phyloP scores from a whole-genome alignment of 2,329 filamentous ascomycete species.

The Xylariales sp. region DNA sequence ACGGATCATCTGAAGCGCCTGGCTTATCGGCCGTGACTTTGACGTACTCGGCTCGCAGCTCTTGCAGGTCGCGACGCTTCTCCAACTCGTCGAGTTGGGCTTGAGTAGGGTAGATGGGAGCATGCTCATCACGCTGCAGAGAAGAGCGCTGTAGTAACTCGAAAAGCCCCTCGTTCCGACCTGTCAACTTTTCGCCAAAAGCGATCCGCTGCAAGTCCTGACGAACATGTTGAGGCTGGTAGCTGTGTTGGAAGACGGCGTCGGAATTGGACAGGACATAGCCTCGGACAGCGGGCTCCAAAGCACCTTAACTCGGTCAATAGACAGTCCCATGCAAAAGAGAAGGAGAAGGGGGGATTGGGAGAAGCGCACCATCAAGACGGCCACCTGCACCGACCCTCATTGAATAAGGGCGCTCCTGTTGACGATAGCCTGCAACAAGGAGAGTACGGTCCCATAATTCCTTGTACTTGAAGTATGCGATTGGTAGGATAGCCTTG shows the following conservation, averaged over 20 bases:
- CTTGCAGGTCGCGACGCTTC: background rate
- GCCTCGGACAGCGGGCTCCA: background rate
- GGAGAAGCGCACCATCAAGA: background rate
- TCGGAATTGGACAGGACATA: conserved; percentile 1
- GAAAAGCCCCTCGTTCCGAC: background rate
- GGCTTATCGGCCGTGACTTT: background rate
- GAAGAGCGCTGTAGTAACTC: background rate
- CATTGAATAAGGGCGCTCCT: background rate
- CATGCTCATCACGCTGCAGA: background rate
- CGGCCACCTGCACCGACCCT: conserved; percentile 1
- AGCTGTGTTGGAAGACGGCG: background rate
- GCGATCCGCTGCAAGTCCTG: background rate
- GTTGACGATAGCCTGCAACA: background rate
- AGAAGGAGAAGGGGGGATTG: too few relatives aligned
- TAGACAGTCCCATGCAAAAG: background rate
- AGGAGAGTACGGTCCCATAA: conserved; percentile 2
- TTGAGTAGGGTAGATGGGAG: background rate
- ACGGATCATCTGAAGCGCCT: background rate
- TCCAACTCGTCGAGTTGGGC: background rate
- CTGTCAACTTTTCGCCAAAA: background rate
- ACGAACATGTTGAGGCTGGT: background rate
- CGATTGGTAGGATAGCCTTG: background rate
- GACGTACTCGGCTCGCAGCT: background rate
- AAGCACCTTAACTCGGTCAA: background rate
- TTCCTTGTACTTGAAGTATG: background rate